A percentile compares a stretch with the other conserved stretches of the same genome.
phyloP scores from a whole-genome alignment of 2,329 filamentous ascomycete species.

The Alternaria arborescens region DNA sequence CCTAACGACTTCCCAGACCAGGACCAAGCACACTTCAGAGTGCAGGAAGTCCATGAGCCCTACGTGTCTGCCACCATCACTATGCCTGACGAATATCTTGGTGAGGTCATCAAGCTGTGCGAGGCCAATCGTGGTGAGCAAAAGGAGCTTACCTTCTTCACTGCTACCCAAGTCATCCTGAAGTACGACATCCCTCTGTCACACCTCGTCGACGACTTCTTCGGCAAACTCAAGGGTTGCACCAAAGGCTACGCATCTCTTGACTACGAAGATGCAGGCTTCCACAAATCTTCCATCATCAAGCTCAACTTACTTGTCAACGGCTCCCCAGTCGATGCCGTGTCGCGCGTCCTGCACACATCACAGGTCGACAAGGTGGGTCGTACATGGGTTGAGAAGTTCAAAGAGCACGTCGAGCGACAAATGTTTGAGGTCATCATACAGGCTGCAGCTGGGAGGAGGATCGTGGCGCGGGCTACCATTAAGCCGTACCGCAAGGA shows the following conservation, averaged over 20 bases:
- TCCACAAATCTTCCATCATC: slow-evolving; percentile 78
- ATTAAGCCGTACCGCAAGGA: slow-evolving; percentile 98
- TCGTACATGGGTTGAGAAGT: slow-evolving; percentile 89
- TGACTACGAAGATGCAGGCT: slow-evolving; percentile 96
- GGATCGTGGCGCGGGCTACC: slow-evolving; percentile 88
- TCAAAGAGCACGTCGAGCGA: slow-evolving; percentile 94
- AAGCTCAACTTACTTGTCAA: slow-evolving; percentile 96
- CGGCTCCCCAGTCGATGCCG: slow-evolving; percentile 90
- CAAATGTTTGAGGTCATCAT: slow-evolving; percentile 99
- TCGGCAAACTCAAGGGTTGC: slow-evolving; percentile 91
- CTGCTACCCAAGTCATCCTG: slow-evolving; percentile 88
- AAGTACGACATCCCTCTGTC: slow-evolving; percentile 90
- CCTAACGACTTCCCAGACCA: slow-evolving; percentile 88
- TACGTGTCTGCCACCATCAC: slow-evolving; percentile 87
- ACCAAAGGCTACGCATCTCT: slow-evolving; percentile 96
- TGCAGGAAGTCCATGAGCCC: slow-evolving; percentile 72
- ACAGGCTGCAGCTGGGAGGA: slow-evolving; percentile 83
- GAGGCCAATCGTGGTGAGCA: slow-evolving; percentile 89
- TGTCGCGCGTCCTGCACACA: slow-evolving; percentile 85
- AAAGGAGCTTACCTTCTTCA: slow-evolving; percentile 88
- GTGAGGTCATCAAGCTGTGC: slow-evolving; percentile 93
- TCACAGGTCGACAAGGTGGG: slow-evolving; percentile 84
- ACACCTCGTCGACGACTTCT: slow-evolving; percentile 94
- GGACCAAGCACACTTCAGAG: slow-evolving; percentile 62
- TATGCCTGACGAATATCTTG: slow-evolving; percentile 91